Base-by-base conservation (phyloP, 1,284 basidiomycete species). In the Naganishia albida region DNA sequence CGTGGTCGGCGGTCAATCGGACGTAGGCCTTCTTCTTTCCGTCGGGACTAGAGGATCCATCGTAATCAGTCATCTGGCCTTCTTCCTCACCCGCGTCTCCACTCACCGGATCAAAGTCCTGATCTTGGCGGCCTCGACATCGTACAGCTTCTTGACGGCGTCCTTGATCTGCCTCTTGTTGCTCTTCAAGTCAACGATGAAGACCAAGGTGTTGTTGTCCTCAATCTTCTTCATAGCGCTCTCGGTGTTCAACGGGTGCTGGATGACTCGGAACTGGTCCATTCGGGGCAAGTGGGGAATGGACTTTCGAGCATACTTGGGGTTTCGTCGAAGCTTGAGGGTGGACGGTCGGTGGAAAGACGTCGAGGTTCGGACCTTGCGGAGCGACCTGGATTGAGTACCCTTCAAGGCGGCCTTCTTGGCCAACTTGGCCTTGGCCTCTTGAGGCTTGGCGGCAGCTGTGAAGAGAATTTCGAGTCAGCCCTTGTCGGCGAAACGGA, bases 11-110 rank as follows among this genome's bases (percentile, higher is more conserved):
- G 43, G 93, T 91, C 75, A 99, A 83, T 62, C 93, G 88, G 66
- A 98, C 93, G 80, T 96, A 99, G 56, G 95, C 95, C 89, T 99
- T 99, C 87, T 99, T 99, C 87, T 90, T 93, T 67, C 96, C 95
- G 76, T 99, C 96, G 67, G 95, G 96, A 80, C 92, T 93, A 70
- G 2, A 62, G 34, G 46, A 54, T 65, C 40, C 40, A 38, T n/a
- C 34, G 34, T 10, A 34, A 62, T 43, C 3, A 40, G 55, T 34
- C 18, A 3, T 42, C 18, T 28, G 2, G 23, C 3, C 13, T n/a
- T 23, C 16, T 39, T n/a, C 23, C n/a, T 42, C n/a, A 1, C 30
- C 30, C 12, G 2, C 0, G 16, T 28, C 16, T 16, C 2, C 43
- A 81, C 87, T 70, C 67, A 93, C 89, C 93, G 89, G 81, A 98